phyloP scores from a whole-genome alignment of 371 early-diverging fungal genomes.

The Mucor indicus region DNA sequence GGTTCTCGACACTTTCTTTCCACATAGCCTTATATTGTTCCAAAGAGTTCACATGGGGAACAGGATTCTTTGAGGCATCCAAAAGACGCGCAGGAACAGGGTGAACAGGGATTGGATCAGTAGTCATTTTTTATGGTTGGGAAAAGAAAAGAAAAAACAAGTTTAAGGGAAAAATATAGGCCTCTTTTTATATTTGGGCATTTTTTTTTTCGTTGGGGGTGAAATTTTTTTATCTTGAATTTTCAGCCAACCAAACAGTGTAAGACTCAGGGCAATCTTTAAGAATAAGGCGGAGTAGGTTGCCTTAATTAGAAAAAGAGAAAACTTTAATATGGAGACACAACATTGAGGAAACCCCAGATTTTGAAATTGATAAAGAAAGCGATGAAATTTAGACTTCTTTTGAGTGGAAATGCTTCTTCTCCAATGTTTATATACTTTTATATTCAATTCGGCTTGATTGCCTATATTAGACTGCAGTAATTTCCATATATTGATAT shows the following conservation, averaged over 20 bases:
- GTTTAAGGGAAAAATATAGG: background rate
- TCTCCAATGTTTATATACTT: no score
- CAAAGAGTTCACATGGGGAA: slow-evolving; percentile 66
- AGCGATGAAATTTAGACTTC: background rate
- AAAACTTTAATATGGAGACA: slow-evolving; percentile 7
- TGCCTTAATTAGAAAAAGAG: background rate
- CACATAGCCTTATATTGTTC: slow-evolving; percentile 73
- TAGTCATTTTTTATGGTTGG: slow-evolving; percentile 12
- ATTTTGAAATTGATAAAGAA: background rate
- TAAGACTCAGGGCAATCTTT: background rate
- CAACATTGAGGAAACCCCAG: slow-evolving; percentile 11
- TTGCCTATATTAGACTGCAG: slow-evolving; percentile 4
- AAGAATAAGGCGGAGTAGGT: slow-evolving; percentile 1
- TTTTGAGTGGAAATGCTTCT: no score
- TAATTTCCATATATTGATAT: slow-evolving; percentile 23
- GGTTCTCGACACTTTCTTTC: slow-evolving; percentile 71
- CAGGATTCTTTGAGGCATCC: slow-evolving; percentile 44
- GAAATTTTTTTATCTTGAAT: background rate
- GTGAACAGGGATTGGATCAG: slow-evolving; percentile 7
- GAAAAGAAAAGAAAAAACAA: background rate
- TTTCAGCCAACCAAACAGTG: background rate
- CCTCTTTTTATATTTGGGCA: slow-evolving; percentile 7
- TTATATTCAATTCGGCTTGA: no score
- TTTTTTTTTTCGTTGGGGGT: slow-evolving; percentile 10
- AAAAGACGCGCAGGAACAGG: slow-evolving; percentile 55